Percentiles rank a stretch among this genome's conserved stretches.
These are phyloP conservation scores for Teunomyces atbi DNA, from an alignment of 805 yeast genomes.

Conservation along the genomic window DNA sequence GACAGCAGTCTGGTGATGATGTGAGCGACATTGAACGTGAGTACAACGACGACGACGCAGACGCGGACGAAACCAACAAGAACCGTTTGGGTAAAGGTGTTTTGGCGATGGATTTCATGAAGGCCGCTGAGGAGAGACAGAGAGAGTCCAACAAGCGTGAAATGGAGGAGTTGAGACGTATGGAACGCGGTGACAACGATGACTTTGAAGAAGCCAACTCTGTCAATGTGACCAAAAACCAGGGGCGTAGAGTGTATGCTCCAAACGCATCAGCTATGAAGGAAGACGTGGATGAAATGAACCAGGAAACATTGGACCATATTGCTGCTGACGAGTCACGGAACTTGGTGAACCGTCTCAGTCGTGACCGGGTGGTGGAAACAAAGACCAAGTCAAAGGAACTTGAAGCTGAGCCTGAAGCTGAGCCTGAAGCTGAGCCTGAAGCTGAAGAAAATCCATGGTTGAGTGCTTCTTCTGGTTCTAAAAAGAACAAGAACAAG, in stretches of 20 bases:
- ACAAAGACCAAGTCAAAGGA: background rate
- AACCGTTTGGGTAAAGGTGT: slow-evolving; percentile 78
- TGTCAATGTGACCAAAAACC: slow-evolving; percentile 54
- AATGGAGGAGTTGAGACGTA: slow-evolving; percentile 48
- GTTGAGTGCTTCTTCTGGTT: slow-evolving; percentile 20
- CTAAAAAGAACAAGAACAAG: slow-evolving; percentile 32
- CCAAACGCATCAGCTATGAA: slow-evolving; percentile 53
- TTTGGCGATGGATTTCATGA: slow-evolving; percentile 94
- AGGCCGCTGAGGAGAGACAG: slow-evolving; percentile 74
- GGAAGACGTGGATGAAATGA: slow-evolving; percentile 31
- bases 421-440: slow-evolving; percentile 23
- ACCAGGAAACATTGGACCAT: slow-evolving; percentile 42
- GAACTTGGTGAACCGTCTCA: slow-evolving; percentile 42
- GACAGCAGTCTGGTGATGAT: slow-evolving; percentile 53
- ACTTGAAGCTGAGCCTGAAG: slow-evolving; percentile 18
- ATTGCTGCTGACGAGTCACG: slow-evolving; percentile 50
- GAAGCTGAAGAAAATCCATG: slow-evolving; percentile 33
- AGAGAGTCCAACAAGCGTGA: slow-evolving; percentile 56
- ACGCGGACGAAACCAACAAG: slow-evolving; percentile 31
- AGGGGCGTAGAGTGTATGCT: slow-evolving; percentile 80
- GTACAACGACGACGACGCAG: slow-evolving; percentile 35
- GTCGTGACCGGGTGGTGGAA: slow-evolving; percentile 14
- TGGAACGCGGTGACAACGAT: slow-evolving; percentile 45
- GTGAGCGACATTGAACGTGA: slow-evolving; percentile 45
- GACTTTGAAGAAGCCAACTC: slow-evolving; percentile 35